Evolutionary conservation across 345 rosid genomes (phyloP), one percentile per base, ranked within the genome.

Genomic region (Hevea brasiliensis): DNA sequence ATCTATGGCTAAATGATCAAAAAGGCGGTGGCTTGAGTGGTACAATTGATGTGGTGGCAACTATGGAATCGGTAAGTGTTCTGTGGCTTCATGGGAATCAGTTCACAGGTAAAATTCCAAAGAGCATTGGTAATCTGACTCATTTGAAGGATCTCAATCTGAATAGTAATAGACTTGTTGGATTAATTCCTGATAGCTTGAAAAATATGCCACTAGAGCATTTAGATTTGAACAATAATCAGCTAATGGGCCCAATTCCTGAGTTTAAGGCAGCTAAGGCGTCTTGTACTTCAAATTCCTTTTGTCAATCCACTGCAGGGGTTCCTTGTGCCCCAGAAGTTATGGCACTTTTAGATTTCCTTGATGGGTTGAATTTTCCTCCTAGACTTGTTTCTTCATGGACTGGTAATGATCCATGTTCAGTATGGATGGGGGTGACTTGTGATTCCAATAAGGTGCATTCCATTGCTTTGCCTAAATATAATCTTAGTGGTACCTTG

Each of bases 71-170:
- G 4, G 83, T 85, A 42, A 79, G 65, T 40, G 75, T 74, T 65
- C 84, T 91, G n/a, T 91, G 97, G 97, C 90, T 91, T 58, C 97
- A 91, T 47, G 93, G 97, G 71, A 91, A 91, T 58, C 79, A 78
- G 70, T 91, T 91, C 83, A 80, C 90, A 10, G 97, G 97, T 13
- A 53, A 78, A 54, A 89, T 91, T 68, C 97, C 93, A 2, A 84
- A 69, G 40, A 85, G 75, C 65, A 86, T 87, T 32, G 89, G 90
- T 65, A 80, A 83, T 72, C 76, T 89, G 79, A 80, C 63, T 76
- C 40, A 70, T 13, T 84, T 89, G 76, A 86, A 79, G 77, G 85
- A 86, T 81, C 86, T 91, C 44, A 83, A 91, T 81, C 85, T 87
- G 14, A 91, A 89, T 64, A 54, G 77, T 26, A 91, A 91, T 44